Base-by-base conservation (phyloP, 257 asterid species). In the Primulina huaijiensis region DNA sequence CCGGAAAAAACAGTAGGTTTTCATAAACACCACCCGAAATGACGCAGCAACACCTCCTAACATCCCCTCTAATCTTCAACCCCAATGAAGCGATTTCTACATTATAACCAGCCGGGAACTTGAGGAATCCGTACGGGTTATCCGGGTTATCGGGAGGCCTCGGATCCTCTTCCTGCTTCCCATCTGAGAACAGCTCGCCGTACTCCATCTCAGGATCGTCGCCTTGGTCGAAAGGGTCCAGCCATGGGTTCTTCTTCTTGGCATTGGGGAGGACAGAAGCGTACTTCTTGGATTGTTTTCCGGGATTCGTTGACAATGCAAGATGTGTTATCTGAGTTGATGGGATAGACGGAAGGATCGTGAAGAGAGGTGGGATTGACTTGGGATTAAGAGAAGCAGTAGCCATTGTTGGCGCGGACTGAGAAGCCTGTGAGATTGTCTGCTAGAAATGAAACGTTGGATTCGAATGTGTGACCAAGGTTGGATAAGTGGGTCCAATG, bases 21-120 rank as follows among this genome's bases (percentile, higher is more conserved):
- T 92, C 96, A 64, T 92, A 92, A 62, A 89, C 94, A 1, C 96
- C 98, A 29, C 98, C 98, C 0, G 92, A 82, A 43, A 92, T 60
- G 17, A 89, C 80, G 38, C 96, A 92, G 62, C 94, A 92, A 38
- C 96, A 92, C 68, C 98, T 67, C 78, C 98, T 64, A 5, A 50
- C 57, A 50, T 50, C 21, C 20, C 21, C 57, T 50, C 57, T 16
- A 0, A 16, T 50, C 57, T 50, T 50, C 57, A 16, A 6, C 20
- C 20, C 3, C 65, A 92, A 16, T 0, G 98, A 92, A 50, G 57
- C 57, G 8, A 50, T 5, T 17, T 50, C 57, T 1, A 14, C 21
- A 16, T 7, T 62, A 73, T 69, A 92, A 1, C 98, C 98, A 79
- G 50, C 68, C 0, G 96, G 96, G 56, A 92, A 89, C 79, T 92